Evolutionary conservation across 129 eudicot species (phyloP).

Genomic region (Artemisia annua): DNA sequence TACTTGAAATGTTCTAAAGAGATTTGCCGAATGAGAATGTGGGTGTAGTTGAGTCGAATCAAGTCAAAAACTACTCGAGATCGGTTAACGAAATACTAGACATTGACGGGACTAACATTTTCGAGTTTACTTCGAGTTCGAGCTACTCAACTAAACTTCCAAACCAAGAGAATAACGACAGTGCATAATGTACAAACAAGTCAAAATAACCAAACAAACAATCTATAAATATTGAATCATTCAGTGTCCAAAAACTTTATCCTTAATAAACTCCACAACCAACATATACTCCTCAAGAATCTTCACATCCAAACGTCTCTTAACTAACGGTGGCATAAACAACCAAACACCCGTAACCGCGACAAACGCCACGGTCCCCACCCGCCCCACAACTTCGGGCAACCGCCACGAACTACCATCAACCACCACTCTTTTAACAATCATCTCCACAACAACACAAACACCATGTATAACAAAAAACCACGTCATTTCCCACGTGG

Average conservation of each 20-base stretch:
- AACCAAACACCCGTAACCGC: slow-evolving; percentile 48
- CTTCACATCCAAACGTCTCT: slow-evolving; percentile 15
- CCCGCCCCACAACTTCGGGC: slow-evolving; percentile 33
- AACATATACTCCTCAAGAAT: slow-evolving; percentile 24
- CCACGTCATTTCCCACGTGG: slow-evolving; percentile 64
- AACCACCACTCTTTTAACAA: slow-evolving; percentile 39
- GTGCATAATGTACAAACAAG: no score
- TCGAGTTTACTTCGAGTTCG: no score
- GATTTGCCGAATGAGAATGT: no score
- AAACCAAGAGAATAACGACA: no score
- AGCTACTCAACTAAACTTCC: no score
- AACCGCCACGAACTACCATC: slow-evolving; percentile 32
- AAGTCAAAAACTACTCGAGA: no score
- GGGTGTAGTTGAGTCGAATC: no score
- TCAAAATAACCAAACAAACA: no score
- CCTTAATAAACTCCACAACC: slow-evolving; percentile 11
- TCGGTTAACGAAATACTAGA: no score
- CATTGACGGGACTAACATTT: no score
- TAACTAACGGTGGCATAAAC: slow-evolving; percentile 49
- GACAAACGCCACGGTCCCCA: slow-evolving; percentile 42
- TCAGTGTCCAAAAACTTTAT: background rate
- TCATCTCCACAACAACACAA: slow-evolving; percentile 51
- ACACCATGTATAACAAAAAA: slow-evolving; percentile 69
- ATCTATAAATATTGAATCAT: background rate
- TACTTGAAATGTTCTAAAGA: no score